Evolutionary conservation across 73 alveolate species (phyloP).

Genomic region (Stentor roeselii): DNA sequence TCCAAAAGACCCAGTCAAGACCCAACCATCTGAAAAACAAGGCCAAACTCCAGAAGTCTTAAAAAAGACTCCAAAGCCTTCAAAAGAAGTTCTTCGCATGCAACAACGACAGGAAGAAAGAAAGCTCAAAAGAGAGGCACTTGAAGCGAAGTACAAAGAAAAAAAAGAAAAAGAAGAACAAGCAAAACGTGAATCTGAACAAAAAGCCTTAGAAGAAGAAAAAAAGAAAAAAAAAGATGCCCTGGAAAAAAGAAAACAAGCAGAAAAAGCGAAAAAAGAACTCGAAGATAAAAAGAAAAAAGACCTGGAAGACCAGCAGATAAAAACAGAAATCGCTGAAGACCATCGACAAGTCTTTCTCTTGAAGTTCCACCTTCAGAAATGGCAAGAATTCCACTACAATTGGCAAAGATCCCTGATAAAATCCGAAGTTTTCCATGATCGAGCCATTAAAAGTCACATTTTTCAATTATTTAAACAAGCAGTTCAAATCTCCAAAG

Average conservation of each 20-base stretch:
- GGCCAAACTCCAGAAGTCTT: too few species aligned
- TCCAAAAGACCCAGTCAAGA: background rate
- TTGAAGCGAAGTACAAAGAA: slow-evolving; percentile 12
- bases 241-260: slow-evolving; percentile 6
- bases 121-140: background rate
- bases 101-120: slow-evolving; percentile 15
- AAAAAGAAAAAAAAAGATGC: background rate
- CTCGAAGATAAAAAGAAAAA: slow-evolving; percentile 8
- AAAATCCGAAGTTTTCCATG: slow-evolving; percentile 12
- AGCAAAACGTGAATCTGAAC: background rate
- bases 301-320: background rate
- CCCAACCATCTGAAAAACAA: background rate
- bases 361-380: background rate
- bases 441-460: background rate
- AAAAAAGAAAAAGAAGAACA: slow-evolving; percentile 8
- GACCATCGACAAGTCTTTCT: background rate
- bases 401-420: background rate
- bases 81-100: background rate
- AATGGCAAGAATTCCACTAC: background rate
- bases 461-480: background rate
- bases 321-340: background rate
- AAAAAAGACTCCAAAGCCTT: background rate
- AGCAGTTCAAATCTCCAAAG: background rate
- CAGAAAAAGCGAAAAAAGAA: slow-evolving; percentile 17
- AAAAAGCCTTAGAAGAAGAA: slow-evolving; percentile 15